These are phyloP conservation scores for Nitzschia sp. DNA, from an alignment of 108 stramenopile species.

Conservation along the genomic window DNA sequence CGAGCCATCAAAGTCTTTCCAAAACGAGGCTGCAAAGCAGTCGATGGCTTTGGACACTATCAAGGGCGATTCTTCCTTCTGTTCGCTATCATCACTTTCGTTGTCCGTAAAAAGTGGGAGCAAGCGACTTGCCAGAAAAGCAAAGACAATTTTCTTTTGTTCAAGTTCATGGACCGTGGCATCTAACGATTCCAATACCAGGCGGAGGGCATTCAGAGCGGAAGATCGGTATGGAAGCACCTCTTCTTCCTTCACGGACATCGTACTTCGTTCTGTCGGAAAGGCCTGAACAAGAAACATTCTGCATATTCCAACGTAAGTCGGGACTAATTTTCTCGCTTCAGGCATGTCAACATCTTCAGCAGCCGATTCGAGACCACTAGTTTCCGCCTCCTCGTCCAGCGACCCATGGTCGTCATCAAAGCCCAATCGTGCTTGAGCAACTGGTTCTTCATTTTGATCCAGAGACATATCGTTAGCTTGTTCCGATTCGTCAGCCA, in stretches of 20 bases:
- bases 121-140: slow-evolving; percentile 1
- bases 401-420: slow-evolving; percentile 33
- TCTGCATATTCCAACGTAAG: slow-evolving; percentile 60
- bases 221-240: slow-evolving; percentile 64
- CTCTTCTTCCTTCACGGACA: slow-evolving; percentile 40
- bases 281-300: slow-evolving; percentile 62
- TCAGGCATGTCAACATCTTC: slow-evolving; percentile 17
- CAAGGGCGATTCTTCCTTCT: slow-evolving; percentile 51
- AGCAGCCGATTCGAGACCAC: slow-evolving; percentile 22
- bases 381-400: slow-evolving; percentile 39
- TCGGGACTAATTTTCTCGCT: slow-evolving; percentile 19
- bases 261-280: slow-evolving; percentile 27
- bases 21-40: slow-evolving; percentile 60
- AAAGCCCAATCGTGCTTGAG: slow-evolving; percentile 10
- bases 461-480: slow-evolving; percentile 14
- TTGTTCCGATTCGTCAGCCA: slow-evolving; percentile 9
- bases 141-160: slow-evolving; percentile 1
- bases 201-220: slow-evolving; percentile 46
- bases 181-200: slow-evolving; percentile 43
- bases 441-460: slow-evolving; percentile 19
- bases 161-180: slow-evolving; percentile 4
- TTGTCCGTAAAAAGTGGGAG: slow-evolving; percentile 35
- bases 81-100: not conserved
- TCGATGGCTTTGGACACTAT: slow-evolving; percentile 71
- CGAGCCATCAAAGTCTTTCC: slow-evolving; percentile 46